Percentiles rank a stretch among this genome's conserved stretches.
These are phyloP conservation scores for Populus hybrid DNA, from an alignment of 441 rosid genomes.

Conservation along the genomic window DNA sequence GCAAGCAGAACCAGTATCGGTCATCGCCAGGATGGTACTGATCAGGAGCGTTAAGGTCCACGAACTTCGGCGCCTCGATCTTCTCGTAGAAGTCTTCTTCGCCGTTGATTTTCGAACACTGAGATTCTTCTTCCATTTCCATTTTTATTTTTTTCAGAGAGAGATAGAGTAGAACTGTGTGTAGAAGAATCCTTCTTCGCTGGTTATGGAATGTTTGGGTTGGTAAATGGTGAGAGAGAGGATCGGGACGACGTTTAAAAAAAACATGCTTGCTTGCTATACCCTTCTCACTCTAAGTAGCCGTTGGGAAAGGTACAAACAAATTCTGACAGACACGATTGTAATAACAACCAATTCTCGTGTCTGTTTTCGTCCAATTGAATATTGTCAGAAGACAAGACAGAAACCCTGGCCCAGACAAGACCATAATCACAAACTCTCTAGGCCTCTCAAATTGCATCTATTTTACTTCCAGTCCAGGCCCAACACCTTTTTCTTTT, in stretches of 20 bases:
- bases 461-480: not conserved
- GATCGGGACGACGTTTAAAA: conserved; percentile 1
- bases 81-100: conserved; percentile 71
- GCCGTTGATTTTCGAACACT: conserved; percentile 22
- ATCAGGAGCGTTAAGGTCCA: conserved; percentile 79
- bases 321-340: conserved; percentile 5
- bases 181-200: not conserved
- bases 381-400: not conserved
- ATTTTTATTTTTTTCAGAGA: not conserved
- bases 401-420: not conserved
- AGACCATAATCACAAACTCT: not conserved
- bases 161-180: not conserved
- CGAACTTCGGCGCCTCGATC: conserved; percentile 95
- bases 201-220: not conserved
- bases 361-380: not conserved
- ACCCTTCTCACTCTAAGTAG: conserved; percentile 9
- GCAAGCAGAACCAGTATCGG: conserved; percentile 92
- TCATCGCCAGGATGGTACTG: conserved; percentile 58
- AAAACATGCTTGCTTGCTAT: not conserved
- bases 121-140: conserved; percentile 15
- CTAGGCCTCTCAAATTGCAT: not conserved
- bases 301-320: conserved; percentile 11
- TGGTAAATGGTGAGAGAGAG: not conserved
- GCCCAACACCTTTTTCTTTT: not conserved
- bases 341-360: not conserved